These are phyloP conservation scores for Geotrichum restrictum DNA, from an alignment of 1,139 yeast genomes.

Conservation along the genomic window DNA sequence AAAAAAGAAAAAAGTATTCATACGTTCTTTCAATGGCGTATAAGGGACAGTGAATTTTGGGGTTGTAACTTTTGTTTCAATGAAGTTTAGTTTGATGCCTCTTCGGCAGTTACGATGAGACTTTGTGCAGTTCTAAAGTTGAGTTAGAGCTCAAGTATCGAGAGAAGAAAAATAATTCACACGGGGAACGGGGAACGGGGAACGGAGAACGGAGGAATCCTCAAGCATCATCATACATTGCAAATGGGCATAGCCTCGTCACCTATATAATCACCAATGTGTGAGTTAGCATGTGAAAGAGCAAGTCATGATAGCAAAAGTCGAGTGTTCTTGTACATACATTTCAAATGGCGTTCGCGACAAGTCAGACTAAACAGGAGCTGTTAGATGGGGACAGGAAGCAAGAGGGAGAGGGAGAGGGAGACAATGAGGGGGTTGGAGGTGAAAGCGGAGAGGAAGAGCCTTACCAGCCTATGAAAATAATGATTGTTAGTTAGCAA, in stretches of 20 bases:
- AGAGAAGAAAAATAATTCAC: neutral
- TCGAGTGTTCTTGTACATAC: constrained; percentile 5
- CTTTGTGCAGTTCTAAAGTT: constrained; percentile 20
- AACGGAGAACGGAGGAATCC: too few relatives aligned
- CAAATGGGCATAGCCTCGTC: constrained; percentile 22
- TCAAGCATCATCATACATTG: too few relatives aligned
- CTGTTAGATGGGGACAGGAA: too few relatives aligned
- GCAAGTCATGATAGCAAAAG: neutral
- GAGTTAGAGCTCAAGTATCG: neutral
- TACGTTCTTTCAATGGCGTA: constrained; percentile 2
- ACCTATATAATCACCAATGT: constrained; percentile 13
- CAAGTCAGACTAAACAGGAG: constrained; percentile 22
- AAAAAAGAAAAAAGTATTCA: neutral
- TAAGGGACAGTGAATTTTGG: constrained; percentile 20
- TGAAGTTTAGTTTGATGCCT: constrained; percentile 23
- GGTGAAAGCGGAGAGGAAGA: neutral
- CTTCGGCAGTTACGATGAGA: constrained; percentile 22
- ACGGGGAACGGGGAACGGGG: too few relatives aligned
- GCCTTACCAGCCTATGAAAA: constrained; percentile 1
- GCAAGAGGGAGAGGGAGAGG: neutral
- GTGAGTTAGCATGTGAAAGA: too few relatives aligned
- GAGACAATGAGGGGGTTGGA: neutral
- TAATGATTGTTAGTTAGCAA: too few relatives aligned
- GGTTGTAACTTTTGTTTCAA: constrained; percentile 21
- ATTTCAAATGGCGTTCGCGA: constrained; percentile 24